phyloP scores from a whole-genome alignment of 2,329 filamentous ascomycete species.

The Fusarium torreyae region DNA sequence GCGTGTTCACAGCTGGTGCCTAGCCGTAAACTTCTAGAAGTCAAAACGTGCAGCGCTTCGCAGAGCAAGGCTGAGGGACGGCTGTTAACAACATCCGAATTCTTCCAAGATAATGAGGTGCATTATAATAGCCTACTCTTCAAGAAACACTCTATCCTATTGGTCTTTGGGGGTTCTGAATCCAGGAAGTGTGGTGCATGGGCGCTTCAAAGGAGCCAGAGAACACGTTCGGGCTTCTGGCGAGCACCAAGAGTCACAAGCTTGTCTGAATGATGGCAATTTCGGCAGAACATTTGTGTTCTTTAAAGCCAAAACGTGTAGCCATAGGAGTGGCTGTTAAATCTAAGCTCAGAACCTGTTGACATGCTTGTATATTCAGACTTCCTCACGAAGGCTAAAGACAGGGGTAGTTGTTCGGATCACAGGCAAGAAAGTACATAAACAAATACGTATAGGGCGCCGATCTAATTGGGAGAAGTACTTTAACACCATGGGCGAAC shows the following conservation, averaged over 20 bases:
- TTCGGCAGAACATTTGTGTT: neutral
- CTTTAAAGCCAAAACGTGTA: neutral
- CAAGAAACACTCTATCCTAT: neutral
- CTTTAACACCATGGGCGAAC: too few species aligned
- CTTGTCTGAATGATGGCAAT: neutral
- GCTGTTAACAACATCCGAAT: neutral
- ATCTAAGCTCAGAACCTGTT: neutral
- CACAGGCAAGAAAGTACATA: conserved; percentile 3
- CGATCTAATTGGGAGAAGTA: neutral
- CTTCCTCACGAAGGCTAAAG: neutral
- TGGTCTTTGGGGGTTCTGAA: neutral
- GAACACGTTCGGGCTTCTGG: conserved; percentile 4
- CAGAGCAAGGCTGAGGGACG: neutral
- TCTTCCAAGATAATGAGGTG: neutral
- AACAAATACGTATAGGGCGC: neutral
- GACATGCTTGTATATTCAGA: neutral
- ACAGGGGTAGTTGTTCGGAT: neutral
- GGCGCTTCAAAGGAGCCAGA: neutral
- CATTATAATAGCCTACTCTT: neutral
- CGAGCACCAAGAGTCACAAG: neutral
- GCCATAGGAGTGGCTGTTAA: neutral
- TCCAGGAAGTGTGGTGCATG: neutral
- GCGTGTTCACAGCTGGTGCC: neutral
- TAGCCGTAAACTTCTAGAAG: neutral
- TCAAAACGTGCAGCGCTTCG: neutral